Base-by-base conservation (phyloP, 2,329 filamentous ascomycete genomes). In the Fusarium sp. region DNA sequence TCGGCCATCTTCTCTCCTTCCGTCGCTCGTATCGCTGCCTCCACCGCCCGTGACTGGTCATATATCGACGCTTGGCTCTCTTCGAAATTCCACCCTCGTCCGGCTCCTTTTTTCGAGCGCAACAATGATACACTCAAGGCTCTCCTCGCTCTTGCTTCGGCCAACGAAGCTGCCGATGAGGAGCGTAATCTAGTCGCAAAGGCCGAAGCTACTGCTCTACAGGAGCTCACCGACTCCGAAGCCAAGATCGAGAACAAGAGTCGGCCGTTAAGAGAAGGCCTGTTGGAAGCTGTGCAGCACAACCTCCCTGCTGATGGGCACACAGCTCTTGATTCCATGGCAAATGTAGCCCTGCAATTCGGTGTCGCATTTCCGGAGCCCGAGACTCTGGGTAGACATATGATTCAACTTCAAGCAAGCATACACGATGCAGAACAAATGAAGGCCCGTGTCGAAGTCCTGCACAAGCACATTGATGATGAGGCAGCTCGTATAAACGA, bases 21-120 rank as follows among this genome's bases (percentile, higher is more conserved):
- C 0, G 82, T 89, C 33, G 88, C 89, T 53, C 91, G 93, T 62
- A 90, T 92, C 64, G 92, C 93, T 71, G 91, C 92, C 66, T 91
- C 92, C 13, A 89, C 92, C 67, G 92, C 93, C 46, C 94, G 95
- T 76, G 94, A 97, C 80, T 98, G 95, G 95, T 90, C 89, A 57
- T 93, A 92, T 70, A 87, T 97, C 71, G 93, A 97, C 79, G 83
- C 84, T 72, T 98, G 95, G 94, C 88, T 97, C 12, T 83, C 85
- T 45, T 85, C 87, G 62, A 92, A 92, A 75, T 92, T 92, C 71
- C 84, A 85, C 44, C 86, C 87, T 31, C 87, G 86, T 45, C 77
- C 85, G 0, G 81, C 90, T 1, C 94, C 93, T 0, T 77, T 84
- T 1, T 97, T 97, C 78, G 95, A 98, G 81, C 90, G 93, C 73